Conservation (phyloP, 106 monocot species). For the Allium cepa region DNA sequence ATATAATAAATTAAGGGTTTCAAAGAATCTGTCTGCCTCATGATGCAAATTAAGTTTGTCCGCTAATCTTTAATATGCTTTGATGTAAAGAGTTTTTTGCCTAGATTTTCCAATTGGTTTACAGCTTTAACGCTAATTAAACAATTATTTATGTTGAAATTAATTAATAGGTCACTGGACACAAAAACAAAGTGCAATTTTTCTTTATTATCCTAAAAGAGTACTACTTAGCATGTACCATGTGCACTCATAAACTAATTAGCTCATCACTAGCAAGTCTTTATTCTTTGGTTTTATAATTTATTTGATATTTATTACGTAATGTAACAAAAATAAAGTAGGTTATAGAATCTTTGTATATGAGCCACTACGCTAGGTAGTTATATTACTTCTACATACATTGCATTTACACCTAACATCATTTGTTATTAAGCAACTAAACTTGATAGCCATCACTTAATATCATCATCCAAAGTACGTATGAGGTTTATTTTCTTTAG, state of each 20-base stretch:
- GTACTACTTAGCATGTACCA: slow-evolving; percentile 1
- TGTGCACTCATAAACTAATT: background rate
- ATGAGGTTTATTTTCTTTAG: too few relatives aligned
- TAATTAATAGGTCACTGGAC: background rate
- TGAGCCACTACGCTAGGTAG: too few relatives aligned
- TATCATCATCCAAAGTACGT: too few relatives aligned
- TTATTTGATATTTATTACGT: too few relatives aligned
- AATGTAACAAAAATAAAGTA: too few relatives aligned
- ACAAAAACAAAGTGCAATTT: background rate
- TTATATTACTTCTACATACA: too few relatives aligned
- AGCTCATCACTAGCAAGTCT: too few relatives aligned
- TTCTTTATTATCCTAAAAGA: background rate
- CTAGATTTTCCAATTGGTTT: background rate
- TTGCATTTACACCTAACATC: too few relatives aligned
- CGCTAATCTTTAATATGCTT: background rate
- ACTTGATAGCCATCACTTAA: too few relatives aligned
- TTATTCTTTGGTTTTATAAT: too few relatives aligned
- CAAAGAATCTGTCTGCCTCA: slow-evolving; percentile 2
- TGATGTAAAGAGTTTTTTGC: slow-evolving; percentile 4
- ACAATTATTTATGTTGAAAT: background rate
- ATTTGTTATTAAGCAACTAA: too few relatives aligned
- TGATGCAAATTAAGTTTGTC: background rate
- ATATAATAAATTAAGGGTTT: background rate
- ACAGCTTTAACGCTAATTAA: background rate
- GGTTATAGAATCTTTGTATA: too few relatives aligned